Conservation (phyloP, 2,329 filamentous ascomycete species). For the Ascochyta viciae-villosae region DNA sequence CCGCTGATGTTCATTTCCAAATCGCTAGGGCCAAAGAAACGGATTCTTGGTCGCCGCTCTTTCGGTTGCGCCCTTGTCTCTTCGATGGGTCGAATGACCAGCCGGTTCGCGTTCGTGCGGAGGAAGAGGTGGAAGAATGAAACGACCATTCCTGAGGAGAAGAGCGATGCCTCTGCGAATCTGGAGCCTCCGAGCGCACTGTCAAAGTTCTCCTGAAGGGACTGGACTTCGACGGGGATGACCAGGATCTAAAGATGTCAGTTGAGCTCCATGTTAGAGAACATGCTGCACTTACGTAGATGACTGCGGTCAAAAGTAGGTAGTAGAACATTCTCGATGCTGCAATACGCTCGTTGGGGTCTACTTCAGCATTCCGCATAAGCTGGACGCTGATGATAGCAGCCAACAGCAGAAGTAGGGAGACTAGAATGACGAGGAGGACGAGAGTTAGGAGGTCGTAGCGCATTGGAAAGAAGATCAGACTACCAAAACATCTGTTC, state of each 20-base stretch:
- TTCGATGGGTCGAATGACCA: constrained; percentile 60
- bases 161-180: constrained; percentile 70
- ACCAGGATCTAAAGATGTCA: constrained; percentile 57
- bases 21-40: constrained; percentile 55
- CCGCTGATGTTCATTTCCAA: constrained; percentile 52
- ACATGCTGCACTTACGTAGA: constrained; percentile 58
- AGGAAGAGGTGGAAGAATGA: constrained; percentile 72
- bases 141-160: constrained; percentile 70
- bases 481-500: constrained; percentile 69
- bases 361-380: constrained; percentile 61
- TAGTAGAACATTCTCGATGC: constrained; percentile 76
- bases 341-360: constrained; percentile 65
- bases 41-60: constrained; percentile 58
- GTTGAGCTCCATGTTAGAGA: not conserved
- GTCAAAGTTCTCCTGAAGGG: constrained; percentile 53
- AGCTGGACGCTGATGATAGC: constrained; percentile 65
- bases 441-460: constrained; percentile 67
- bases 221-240: constrained; percentile 68
- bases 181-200: constrained; percentile 63
- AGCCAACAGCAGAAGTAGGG: constrained; percentile 60
- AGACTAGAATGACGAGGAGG: constrained; percentile 60
- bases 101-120: constrained; percentile 66
- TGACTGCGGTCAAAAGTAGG: constrained; percentile 62
- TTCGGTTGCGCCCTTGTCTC: constrained; percentile 49
- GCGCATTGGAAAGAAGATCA: constrained; percentile 71